Percentiles rank a stretch among this genome's conserved stretches.
Conservation (phyloP, 495 filamentous ascomycete species). For the Penicillium canescens region DNA sequence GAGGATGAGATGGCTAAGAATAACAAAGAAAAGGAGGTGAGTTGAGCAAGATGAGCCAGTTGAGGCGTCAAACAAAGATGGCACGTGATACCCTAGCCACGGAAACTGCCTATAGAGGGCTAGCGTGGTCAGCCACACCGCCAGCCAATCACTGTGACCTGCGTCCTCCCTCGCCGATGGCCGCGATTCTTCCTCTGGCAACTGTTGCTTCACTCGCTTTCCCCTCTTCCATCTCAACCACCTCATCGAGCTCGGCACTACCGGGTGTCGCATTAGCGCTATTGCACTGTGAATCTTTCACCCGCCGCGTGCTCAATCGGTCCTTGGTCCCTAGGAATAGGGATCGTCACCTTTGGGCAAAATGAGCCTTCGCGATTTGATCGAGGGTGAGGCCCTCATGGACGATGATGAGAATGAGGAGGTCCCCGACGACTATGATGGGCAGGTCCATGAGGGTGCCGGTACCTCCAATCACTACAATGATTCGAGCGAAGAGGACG, state of each 20-base stretch:
- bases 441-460: conserved; percentile 53
- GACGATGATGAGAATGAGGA: conserved; percentile 90
- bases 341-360: conserved; percentile 29
- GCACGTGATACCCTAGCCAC: conserved; percentile 18
- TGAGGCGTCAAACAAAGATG: background rate
- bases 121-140: conserved; percentile 8
- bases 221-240: conserved; percentile 1
- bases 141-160: conserved; percentile 26
- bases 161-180: conserved; percentile 21
- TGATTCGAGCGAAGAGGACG: conserved; percentile 94
- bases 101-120: background rate
- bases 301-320: conserved; percentile 6
- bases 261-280: conserved; percentile 14
- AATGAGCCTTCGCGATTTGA: conserved; percentile 78
- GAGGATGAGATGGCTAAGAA: no score
- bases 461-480: conserved; percentile 52
- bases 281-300: conserved; percentile 2
- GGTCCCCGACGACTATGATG: conserved; percentile 74
- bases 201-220: conserved; percentile 14
- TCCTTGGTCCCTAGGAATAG: conserved; percentile 14
- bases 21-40: no score
- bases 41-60: background rate
- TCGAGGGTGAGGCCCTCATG: conserved; percentile 81
- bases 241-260: conserved; percentile 12
- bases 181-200: conserved; percentile 12